phyloP scores from a whole-genome alignment of 352 stramenopile species.

The Pythium coloratum region DNA sequence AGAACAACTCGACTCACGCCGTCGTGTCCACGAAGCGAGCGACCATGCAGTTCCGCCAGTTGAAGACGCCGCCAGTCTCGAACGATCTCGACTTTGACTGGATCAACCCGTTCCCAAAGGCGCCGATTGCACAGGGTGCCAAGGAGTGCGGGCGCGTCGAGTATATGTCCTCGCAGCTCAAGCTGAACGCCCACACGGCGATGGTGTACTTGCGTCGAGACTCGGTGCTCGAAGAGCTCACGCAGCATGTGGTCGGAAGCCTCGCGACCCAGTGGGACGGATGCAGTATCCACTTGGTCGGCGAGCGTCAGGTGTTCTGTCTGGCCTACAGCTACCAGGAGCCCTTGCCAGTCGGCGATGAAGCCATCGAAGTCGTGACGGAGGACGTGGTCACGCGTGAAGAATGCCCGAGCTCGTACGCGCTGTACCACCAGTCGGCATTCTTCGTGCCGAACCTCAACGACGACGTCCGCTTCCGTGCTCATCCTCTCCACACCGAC shows the following conservation, averaged over 20 bases:
- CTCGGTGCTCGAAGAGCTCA: conserved; percentile 45
- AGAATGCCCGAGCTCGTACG: conserved; percentile 70
- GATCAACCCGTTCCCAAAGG: conserved; percentile 80
- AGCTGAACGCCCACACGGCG: conserved; percentile 51
- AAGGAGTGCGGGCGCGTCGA: conserved; percentile 46
- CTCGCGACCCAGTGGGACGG: conserved; percentile 66
- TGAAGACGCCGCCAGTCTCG: conserved; percentile 56
- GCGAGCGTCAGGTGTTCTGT: conserved; percentile 62
- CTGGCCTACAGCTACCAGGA: conserved; percentile 43
- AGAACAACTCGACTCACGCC: conserved; percentile 1
- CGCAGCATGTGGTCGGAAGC: conserved; percentile 43
- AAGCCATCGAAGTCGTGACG: conserved; percentile 41
- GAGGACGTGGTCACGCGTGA: conserved; percentile 61
- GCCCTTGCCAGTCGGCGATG: conserved; percentile 37
- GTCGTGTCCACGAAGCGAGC: conserved; percentile 20
- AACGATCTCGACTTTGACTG: conserved; percentile 81
- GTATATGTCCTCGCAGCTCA: conserved; percentile 55
- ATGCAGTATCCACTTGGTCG: conserved; percentile 69
- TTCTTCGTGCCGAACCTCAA: conserved; percentile 72
- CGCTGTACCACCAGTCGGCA: conserved; percentile 55
- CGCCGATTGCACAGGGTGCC: conserved; percentile 34
- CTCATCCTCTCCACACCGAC: conserved; percentile 66
- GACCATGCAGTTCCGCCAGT: conserved; percentile 45
- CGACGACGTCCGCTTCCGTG: conserved; percentile 62
- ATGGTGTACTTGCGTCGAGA: conserved; percentile 67